These are phyloP conservation scores for Hypericum perforatum DNA, from an alignment of 345 rosid genomes.

Conservation along the genomic window DNA sequence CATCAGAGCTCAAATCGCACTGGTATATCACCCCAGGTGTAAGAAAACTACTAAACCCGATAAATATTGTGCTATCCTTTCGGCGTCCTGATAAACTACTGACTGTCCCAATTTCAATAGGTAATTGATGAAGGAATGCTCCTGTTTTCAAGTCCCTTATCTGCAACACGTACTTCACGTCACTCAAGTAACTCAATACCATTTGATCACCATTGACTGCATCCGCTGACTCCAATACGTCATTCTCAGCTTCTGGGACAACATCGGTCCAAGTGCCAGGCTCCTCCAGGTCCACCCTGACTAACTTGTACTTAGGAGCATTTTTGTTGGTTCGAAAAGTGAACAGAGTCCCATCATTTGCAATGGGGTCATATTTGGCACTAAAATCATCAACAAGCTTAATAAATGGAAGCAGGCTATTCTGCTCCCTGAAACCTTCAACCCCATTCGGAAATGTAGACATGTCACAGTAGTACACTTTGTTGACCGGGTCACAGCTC, in stretches of 20 bases:
- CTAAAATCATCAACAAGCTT: conserved; percentile 70
- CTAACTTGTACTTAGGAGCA: conserved; percentile 80
- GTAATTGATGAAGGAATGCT: conserved; percentile 56
- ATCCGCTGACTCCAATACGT: conserved; percentile 62
- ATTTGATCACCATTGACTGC: conserved; percentile 60
- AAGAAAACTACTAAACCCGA: conserved; percentile 77
- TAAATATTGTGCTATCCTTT: conserved; percentile 41
- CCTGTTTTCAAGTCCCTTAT: conserved; percentile 75
- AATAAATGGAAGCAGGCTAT: conserved; percentile 50
- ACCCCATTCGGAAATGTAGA: conserved; percentile 55
- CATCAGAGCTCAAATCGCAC: conserved; percentile 42
- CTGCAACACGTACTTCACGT: conserved; percentile 70
- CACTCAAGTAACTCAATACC: conserved; percentile 75
- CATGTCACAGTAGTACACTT: conserved; percentile 63
- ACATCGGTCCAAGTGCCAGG: conserved; percentile 71
- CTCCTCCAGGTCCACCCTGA: conserved; percentile 64
- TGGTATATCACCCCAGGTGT: conserved; percentile 76
- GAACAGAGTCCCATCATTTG: conserved; percentile 65
- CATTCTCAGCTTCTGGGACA: conserved; percentile 62
- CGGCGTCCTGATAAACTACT: conserved; percentile 55
- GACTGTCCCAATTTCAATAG: conserved; percentile 75
- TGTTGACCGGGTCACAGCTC: conserved; percentile 75
- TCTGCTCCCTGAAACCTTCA: conserved; percentile 46
- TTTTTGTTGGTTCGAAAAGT: conserved; percentile 72
- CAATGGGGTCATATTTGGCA: conserved; percentile 47